Evolutionary conservation across 345 rosid genomes (phyloP), one percentile per base, ranked within the genome.

Genomic region (Melastoma malabathricum): DNA sequence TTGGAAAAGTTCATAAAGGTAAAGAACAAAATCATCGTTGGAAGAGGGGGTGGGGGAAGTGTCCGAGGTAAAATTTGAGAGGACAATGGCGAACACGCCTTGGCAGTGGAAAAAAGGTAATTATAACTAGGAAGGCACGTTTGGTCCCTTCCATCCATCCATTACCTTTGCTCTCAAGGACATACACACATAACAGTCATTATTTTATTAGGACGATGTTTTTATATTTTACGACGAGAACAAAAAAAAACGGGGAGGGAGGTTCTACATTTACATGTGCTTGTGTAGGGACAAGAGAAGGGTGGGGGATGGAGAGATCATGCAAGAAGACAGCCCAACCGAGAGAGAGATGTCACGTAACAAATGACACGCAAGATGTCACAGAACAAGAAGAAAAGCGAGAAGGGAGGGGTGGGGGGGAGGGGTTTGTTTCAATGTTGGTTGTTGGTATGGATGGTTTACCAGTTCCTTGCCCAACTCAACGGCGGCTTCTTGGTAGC

Each of bases 291-390:
- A 46, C 15, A 31, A 16, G 22, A 16, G 17, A n/a, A 20, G 46
- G 48, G 23, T 63, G 48, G 25, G 19, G 5, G 17, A 27, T 17
- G 56, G 55, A 39, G 66, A 59, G 76, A 73, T 89, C 95, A 89
- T 84, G 97, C 95, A 80, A 74, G 90, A 78, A 76, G 66, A 79
- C 83, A 84, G 97, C 89, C 78, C 69, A 67, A 70, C 83, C 1
- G 38, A 29, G 38, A 1, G n/a, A n/a, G n/a, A n/a, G n/a, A n/a
- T n/a, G n/a, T 29, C 2, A 31, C 48, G n/a, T n/a, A 55, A 44
- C 47, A 34, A 14, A 54, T 76, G 97, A 89, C 97, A 89, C 92
- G 55, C 75, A 56, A 80, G 69, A 72, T 80, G 9, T 29, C 38
- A 29, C 38, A 29, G 9, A 6, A 5, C 38, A 29, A 29, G 38